phyloP scores from a whole-genome alignment of 2,329 filamentous ascomycete genomes.

The Hortaea sp. region DNA sequence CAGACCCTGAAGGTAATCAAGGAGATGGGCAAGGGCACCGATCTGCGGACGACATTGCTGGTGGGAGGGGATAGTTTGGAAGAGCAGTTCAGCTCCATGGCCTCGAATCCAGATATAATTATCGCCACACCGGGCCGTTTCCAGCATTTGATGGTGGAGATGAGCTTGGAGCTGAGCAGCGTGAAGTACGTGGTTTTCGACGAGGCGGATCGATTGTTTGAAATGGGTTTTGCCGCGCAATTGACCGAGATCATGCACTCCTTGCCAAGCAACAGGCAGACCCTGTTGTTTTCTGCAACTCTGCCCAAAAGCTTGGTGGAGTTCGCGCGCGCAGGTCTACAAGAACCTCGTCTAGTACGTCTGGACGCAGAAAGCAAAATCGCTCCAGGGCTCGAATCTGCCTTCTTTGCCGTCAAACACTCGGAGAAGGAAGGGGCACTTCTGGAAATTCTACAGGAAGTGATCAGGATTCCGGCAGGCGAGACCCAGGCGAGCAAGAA shows the following conservation, averaged over 20 bases:
- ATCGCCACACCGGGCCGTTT: constrained; percentile 96
- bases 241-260: constrained; percentile 87
- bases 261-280: constrained; percentile 75
- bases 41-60: constrained; percentile 78
- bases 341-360: constrained; percentile 83
- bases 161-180: constrained; percentile 82
- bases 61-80: constrained; percentile 94
- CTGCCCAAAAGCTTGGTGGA: constrained; percentile 90
- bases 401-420: constrained; percentile 88
- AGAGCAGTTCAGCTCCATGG: constrained; percentile 89
- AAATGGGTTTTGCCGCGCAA: constrained; percentile 96
- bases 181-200: constrained; percentile 95
- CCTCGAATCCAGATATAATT: constrained; percentile 89
- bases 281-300: constrained; percentile 88
- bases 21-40: constrained; percentile 81
- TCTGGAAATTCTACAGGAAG: constrained; percentile 76
- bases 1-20: constrained; percentile 96
- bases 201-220: constrained; percentile 91
- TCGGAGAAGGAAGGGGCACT: constrained; percentile 90
- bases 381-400: constrained; percentile 88
- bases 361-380: constrained; percentile 93
- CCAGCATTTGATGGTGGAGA: constrained; percentile 92
- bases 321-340: constrained; percentile 84
- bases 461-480: constrained; percentile 82
- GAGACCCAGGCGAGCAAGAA: constrained; percentile 43